A percentile compares a stretch with the other conserved stretches of the same genome.
phyloP scores from a whole-genome alignment of 1,139 yeast species.

The Yamadazyma friedrichii region DNA sequence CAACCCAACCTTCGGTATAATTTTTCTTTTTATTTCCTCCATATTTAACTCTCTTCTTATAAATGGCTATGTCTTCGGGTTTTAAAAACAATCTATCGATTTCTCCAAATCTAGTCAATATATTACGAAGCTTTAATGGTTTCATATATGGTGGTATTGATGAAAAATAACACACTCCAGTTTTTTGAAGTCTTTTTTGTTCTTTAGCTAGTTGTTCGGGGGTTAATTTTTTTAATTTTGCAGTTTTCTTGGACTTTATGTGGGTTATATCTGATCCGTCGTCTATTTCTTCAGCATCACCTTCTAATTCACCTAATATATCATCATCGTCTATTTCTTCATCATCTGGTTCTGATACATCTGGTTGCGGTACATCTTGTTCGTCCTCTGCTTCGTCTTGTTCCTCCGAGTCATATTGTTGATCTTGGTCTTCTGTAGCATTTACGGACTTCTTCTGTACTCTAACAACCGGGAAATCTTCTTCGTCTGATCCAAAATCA shows the following conservation, averaged over 20 bases:
- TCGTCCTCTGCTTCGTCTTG: conserved; percentile 12
- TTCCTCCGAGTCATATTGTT: conserved; percentile 11
- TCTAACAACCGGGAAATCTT: conserved; percentile 17
- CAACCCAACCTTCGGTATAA: conserved; percentile 97
- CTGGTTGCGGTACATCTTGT: conserved; percentile 8
- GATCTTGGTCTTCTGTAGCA: conserved; percentile 8
- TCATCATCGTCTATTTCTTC: conserved; percentile 13
- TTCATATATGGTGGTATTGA: conserved; percentile 96
- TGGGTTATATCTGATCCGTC: conserved; percentile 20
- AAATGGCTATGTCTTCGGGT: conserved; percentile 72
- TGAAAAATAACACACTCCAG: conserved; percentile 91
- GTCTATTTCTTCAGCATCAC: conserved; percentile 12
- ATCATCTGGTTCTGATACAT: conserved; percentile 12
- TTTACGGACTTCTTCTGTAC: conserved; percentile 15
- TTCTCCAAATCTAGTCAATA: conserved; percentile 78
- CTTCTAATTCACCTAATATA: conserved; percentile 11
- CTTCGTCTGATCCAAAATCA: conserved; percentile 17
- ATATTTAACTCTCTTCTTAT: conserved; percentile 69
- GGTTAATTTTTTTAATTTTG: conserved; percentile 49
- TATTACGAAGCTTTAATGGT: conserved; percentile 83
- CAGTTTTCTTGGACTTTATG: conserved; percentile 15
- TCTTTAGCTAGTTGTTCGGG: conserved; percentile 56
- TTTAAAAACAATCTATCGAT: conserved; percentile 82
- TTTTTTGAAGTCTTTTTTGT: conserved; percentile 57
- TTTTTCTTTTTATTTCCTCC: conserved; percentile 94